Conservation (phyloP, 495 filamentous ascomycete species). For the Aspergillus baeticus region DNA sequence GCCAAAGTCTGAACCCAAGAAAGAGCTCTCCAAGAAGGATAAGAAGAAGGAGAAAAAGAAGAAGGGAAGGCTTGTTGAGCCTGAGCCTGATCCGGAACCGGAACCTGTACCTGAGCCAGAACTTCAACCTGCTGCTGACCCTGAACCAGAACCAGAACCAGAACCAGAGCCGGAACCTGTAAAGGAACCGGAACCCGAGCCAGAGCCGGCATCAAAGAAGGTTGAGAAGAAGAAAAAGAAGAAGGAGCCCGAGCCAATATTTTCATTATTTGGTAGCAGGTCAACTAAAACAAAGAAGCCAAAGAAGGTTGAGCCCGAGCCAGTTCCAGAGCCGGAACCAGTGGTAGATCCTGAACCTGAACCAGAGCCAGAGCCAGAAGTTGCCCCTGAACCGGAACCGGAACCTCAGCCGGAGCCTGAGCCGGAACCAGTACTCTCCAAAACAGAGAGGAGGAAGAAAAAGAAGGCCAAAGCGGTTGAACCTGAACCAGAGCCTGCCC, state of each 20-base stretch:
- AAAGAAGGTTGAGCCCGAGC: constrained; percentile 1
- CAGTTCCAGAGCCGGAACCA: constrained; percentile 21
- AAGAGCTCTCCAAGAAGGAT: constrained; percentile 15
- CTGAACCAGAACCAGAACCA: constrained; percentile 8
- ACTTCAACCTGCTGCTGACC: constrained; percentile 9
- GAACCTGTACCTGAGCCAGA: constrained; percentile 3
- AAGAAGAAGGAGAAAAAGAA: constrained; percentile 21
- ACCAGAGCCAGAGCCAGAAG: neutral
- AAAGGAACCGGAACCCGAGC: constrained; percentile 14
- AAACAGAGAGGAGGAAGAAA: no score
- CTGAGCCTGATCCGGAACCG: constrained; percentile 7
- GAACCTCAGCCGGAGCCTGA: constrained; percentile 8
- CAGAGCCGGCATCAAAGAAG: constrained; percentile 25
- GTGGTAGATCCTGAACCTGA: constrained; percentile 9
- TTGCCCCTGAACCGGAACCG: neutral
- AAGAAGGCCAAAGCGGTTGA: constrained; percentile 9
- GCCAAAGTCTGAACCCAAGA: constrained; percentile 5
- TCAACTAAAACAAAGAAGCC: constrained; percentile 19
- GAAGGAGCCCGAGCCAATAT: constrained; percentile 24
- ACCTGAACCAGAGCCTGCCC: constrained; percentile 8
- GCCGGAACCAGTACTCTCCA: no score
- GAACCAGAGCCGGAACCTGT: constrained; percentile 5
- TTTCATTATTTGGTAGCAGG: constrained; percentile 1
- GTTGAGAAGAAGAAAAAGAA: constrained; percentile 17
- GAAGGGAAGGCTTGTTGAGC: constrained; percentile 29